Base-by-base conservation (phyloP, 2,329 filamentous ascomycete species). In the Apiospora koreana region DNA sequence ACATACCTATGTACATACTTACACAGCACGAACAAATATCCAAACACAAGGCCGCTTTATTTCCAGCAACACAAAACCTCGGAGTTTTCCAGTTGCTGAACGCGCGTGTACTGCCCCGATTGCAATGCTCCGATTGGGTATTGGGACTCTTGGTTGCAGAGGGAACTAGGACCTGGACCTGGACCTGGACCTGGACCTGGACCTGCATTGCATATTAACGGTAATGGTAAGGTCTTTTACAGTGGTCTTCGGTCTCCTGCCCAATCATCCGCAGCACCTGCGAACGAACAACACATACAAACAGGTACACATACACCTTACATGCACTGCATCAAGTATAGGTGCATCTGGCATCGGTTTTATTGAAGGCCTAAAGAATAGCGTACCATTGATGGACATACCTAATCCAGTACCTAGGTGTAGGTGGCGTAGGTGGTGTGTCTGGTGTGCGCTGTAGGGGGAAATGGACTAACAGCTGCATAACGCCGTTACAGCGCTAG, bases 401-500 rank as follows among this genome's bases (percentile, higher is more conserved):
- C 54, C 31, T 35, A 38, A 35, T 62, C n/a, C 16, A 35, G 50
- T 62, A 62, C 54, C 54, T 62, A 62, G 54, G 54, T 62, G 50
- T 35, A 18, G 2, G 25, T 54, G 50, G 50, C n/a, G n/a, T n/a
- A n/a, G n/a, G n/a, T n/a, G n/a, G n/a, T n/a, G 31, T 9, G 28
- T 31, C 31, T 54, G 28, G 5, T 54, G 48, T 54, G 48, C 41
- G 41, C 50, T 38, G 54, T 38, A 62, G 38, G 54, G 54, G 54
- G 21, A 18, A 35, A 35, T n/a, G 31, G 54, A 38, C 3, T 62
- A 28, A 3, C 18, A 38, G 31, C 31, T 38, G 54, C 31, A 62
- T 62, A 62, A n/a, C 54, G 54, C 54, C 54, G 54, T 62, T 62
- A 62, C 54, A 62, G 54, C 54, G 12, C 54, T 62, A 62, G 54